Conservation (phyloP, 139 green algal species). For the Micromonas pusilla region DNA sequence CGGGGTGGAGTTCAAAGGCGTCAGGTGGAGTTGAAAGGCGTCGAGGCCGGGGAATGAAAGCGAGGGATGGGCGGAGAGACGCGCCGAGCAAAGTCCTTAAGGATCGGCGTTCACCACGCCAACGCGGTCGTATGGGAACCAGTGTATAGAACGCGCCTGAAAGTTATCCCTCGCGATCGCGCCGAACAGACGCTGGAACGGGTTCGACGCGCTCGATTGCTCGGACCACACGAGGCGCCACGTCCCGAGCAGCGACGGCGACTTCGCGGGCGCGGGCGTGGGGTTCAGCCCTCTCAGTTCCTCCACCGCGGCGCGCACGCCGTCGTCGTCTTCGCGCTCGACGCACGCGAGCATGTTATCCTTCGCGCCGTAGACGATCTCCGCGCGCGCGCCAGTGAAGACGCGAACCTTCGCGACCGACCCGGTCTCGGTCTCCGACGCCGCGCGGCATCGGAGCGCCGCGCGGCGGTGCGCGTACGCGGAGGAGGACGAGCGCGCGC, state of each 20-base stretch:
- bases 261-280: background rate
- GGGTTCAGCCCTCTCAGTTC: background rate
- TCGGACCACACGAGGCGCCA: background rate
- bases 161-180: background rate
- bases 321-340: background rate
- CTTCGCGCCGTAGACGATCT: constrained; percentile 1
- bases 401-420: background rate
- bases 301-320: background rate
- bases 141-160: too few species aligned
- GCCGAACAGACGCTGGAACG: constrained; percentile 3
- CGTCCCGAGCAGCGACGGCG: background rate
- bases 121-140: too few species aligned
- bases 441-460: too few species aligned
- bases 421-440: too few species aligned
- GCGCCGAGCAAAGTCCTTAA: too few species aligned
- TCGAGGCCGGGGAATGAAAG: too few species aligned
- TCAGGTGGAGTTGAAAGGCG: too few species aligned
- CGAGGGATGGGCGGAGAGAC: too few species aligned
- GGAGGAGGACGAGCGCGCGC: too few species aligned
- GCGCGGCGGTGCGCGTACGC: too few species aligned
- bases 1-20: too few species aligned
- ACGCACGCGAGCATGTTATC: background rate
- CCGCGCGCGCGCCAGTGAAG: background rate
- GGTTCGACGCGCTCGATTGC: background rate
- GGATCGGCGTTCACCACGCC: too few species aligned